Conservation (phyloP, 2,329 filamentous ascomycete genomes). For the Ceratocystiopsis brevicomis region DNA sequence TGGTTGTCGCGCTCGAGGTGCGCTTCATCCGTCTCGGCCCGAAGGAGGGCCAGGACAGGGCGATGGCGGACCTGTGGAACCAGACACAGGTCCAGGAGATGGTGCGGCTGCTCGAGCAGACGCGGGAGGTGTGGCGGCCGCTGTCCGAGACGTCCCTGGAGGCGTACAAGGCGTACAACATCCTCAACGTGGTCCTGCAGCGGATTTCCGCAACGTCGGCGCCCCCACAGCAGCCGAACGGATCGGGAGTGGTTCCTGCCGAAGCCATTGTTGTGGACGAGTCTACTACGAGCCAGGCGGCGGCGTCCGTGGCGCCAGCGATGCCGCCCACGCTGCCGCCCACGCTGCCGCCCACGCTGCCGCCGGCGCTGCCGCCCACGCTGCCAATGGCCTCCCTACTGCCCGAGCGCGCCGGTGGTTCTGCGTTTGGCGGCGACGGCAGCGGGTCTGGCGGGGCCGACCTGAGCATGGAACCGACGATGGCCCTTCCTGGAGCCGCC, state of each 20-base stretch:
- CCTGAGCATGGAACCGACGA: too few relatives aligned
- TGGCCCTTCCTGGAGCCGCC: too few relatives aligned
- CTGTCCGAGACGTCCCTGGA: conserved; percentile 67
- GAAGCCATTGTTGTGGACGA: not conserved
- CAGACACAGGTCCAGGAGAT: conserved; percentile 50
- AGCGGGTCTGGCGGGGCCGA: too few relatives aligned
- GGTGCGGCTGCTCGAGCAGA: conserved; percentile 53
- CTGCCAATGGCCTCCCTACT: too few relatives aligned
- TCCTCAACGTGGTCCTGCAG: conserved; percentile 68
- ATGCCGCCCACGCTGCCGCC: not conserved
- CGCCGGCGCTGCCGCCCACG: not conserved
- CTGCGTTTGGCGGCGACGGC: too few relatives aligned
- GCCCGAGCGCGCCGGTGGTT: too few relatives aligned
- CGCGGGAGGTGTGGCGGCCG: conserved; percentile 62
- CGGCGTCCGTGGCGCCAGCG: not conserved
- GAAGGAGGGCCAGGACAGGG: conserved; percentile 19
- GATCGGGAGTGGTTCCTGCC: not conserved
- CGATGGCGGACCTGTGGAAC: conserved; percentile 32
- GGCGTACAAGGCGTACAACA: conserved; percentile 66
- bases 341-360: not conserved
- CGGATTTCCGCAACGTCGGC: conserved; percentile 37
- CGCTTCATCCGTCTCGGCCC: conserved; percentile 44
- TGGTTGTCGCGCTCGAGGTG: conserved; percentile 67
- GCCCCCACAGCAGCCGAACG: not conserved
- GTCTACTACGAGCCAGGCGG: not conserved